phyloP scores from a whole-genome alignment of 345 rosid species.

The Arabidopsis suecica region DNA sequence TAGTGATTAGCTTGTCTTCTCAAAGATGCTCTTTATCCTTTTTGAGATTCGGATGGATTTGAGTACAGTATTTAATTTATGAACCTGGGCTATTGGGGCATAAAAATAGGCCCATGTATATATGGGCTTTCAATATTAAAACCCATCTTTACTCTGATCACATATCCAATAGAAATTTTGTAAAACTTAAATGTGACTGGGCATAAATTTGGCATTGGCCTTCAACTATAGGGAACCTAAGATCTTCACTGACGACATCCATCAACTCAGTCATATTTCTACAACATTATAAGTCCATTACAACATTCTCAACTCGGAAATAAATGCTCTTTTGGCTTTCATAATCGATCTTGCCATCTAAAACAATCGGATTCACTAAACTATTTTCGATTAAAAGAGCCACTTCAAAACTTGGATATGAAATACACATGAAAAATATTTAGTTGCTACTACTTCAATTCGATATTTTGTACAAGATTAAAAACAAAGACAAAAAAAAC shows the following conservation, averaged over 20 bases:
- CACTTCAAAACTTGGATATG: neutral
- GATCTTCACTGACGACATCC: no score
- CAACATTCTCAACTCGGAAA: no score
- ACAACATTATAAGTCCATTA: no score
- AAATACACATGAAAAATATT: neutral
- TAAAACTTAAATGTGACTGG: no score
- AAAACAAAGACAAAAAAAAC: no score
- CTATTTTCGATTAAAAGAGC: neutral
- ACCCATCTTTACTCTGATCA: neutral
- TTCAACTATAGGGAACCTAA: no score
- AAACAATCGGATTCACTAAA: neutral
- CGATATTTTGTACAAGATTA: no score
- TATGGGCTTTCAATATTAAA: slow-evolving; percentile 11
- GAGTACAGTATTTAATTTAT: neutral
- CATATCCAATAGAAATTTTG: neutral
- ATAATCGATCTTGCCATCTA: neutral
- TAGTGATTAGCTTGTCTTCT: slow-evolving; percentile 34
- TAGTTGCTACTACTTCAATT: neutral
- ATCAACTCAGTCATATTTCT: no score
- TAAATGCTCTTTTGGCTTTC: no score
- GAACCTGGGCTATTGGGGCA: neutral
- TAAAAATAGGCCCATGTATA: neutral
- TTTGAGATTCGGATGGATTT: slow-evolving; percentile 14
- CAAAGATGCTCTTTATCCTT: slow-evolving; percentile 11
- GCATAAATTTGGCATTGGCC: no score